These are phyloP conservation scores for Lolium multiflorum DNA, from an alignment of 176 grass and related monocot species.

Conservation along the genomic window DNA sequence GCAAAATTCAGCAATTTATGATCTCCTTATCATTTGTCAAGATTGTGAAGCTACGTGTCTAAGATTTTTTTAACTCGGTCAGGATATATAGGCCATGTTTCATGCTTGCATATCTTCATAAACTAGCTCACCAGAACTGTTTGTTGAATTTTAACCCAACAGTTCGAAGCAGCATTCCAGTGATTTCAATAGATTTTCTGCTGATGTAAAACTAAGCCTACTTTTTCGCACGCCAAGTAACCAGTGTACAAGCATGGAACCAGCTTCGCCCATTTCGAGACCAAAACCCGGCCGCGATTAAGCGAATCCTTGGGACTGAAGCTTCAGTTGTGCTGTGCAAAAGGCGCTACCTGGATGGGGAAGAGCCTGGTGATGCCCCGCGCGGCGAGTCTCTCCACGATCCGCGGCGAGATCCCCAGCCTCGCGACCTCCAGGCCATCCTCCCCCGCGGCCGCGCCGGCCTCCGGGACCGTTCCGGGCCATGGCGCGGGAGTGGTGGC, in stretches of 20 bases:
- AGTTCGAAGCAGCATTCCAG: not conserved
- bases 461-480: constrained; percentile 23
- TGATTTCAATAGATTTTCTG: not conserved
- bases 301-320: not conserved
- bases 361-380: constrained; percentile 88
- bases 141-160: not conserved
- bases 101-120: not conserved
- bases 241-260: not conserved
- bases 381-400: constrained; percentile 71
- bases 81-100: not conserved
- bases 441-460: constrained; percentile 26
- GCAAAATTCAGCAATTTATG: not conserved
- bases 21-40: not conserved
- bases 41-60: not conserved
- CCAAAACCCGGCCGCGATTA: not conserved
- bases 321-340: not conserved
- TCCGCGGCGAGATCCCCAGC: constrained; percentile 78
- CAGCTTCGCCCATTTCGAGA: constrained; percentile 1
- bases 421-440: constrained; percentile 72
- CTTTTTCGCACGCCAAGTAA: not conserved
- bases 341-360: constrained; percentile 76
- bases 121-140: not conserved
- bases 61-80: not conserved
- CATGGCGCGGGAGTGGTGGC: constrained; percentile 41
- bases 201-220: not conserved